Evolutionary conservation across 1,139 yeast genomes (phyloP).

Genomic region (Yamadazyma kanchanaburiensis): DNA sequence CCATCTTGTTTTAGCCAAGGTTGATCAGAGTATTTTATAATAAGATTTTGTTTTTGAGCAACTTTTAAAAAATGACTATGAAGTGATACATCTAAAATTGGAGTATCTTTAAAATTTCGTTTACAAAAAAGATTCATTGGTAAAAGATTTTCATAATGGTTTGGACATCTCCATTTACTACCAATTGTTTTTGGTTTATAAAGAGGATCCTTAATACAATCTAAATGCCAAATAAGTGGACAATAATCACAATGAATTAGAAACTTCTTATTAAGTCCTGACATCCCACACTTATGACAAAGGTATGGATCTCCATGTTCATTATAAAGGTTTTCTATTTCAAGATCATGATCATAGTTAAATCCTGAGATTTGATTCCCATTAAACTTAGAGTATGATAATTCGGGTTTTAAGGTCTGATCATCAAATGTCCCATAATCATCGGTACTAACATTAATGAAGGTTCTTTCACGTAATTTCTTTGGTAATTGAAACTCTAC

Average conservation of each 20-base stretch:
- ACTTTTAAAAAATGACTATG: conserved; percentile 33
- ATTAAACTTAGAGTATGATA: conserved; percentile 34
- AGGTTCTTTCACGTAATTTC: conserved; percentile 61
- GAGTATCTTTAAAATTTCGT: conserved; percentile 54
- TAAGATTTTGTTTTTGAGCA: conserved; percentile 49
- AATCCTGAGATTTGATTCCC: conserved; percentile 39
- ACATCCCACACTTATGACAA: conserved; percentile 74
- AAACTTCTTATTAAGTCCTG: conserved; percentile 54
- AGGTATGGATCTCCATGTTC: conserved; percentile 60
- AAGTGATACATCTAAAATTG: conserved; percentile 48
- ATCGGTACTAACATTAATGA: conserved; percentile 68
- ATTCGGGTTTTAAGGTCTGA: conserved; percentile 51
- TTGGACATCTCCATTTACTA: conserved; percentile 90
- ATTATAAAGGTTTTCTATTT: conserved; percentile 64
- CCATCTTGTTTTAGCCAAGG: conserved; percentile 38
- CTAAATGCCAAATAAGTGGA: conserved; percentile 85
- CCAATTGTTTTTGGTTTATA: conserved; percentile 75
- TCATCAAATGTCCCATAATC: conserved; percentile 71
- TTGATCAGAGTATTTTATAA: conserved; percentile 65
- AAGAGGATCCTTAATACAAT: conserved; percentile 78
- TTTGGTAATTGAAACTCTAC: conserved; percentile 70
- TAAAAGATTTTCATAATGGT: conserved; percentile 65
- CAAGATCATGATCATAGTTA: conserved; percentile 47
- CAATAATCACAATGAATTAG: conserved; percentile 84
- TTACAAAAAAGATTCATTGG: conserved; percentile 26